These are phyloP conservation scores for Cytidiella melzeri DNA, from an alignment of 768 basidiomycete genomes.

Conservation along the genomic window DNA sequence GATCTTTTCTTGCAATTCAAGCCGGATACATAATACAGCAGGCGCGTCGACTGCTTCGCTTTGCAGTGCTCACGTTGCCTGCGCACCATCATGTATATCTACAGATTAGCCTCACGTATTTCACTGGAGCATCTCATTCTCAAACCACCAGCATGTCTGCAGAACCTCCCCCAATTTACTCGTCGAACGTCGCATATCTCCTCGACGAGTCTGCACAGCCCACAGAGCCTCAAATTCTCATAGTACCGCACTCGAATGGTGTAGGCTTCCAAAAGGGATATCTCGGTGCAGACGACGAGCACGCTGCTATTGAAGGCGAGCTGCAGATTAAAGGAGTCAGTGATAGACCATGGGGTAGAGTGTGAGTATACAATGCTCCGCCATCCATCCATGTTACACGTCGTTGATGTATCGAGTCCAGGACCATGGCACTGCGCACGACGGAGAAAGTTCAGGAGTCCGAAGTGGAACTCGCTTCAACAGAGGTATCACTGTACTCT, in stretches of 20 bases:
- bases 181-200: conserved; percentile 14
- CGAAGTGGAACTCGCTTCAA: conserved; percentile 60
- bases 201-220: conserved; percentile 5
- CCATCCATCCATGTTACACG: conserved; percentile 1
- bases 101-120: background rate
- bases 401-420: conserved; percentile 24
- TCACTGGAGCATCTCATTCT: background rate
- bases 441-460: conserved; percentile 56
- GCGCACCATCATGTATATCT: background rate
- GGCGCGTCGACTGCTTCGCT: background rate
- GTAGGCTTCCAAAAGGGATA: conserved; percentile 83
- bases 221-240: conserved; percentile 56
- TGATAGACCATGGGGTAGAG: conserved; percentile 52
- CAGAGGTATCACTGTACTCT: conserved; percentile 50
- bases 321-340: conserved; percentile 74
- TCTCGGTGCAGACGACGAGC: conserved; percentile 78
- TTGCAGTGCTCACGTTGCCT: background rate
- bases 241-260: conserved; percentile 63
- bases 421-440: conserved; percentile 60
- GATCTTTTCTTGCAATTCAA: too few relatives aligned
- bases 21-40: too few relatives aligned
- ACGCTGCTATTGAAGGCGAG: conserved; percentile 81
- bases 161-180: conserved; percentile 24
- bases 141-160: conserved; percentile 15
- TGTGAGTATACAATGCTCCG: conserved; percentile 46